Evolutionary conservation across 2,329 filamentous ascomycete species (phyloP), one percentile per base, ranked within the genome.

Genomic region (Fusarium falciforme): DNA sequence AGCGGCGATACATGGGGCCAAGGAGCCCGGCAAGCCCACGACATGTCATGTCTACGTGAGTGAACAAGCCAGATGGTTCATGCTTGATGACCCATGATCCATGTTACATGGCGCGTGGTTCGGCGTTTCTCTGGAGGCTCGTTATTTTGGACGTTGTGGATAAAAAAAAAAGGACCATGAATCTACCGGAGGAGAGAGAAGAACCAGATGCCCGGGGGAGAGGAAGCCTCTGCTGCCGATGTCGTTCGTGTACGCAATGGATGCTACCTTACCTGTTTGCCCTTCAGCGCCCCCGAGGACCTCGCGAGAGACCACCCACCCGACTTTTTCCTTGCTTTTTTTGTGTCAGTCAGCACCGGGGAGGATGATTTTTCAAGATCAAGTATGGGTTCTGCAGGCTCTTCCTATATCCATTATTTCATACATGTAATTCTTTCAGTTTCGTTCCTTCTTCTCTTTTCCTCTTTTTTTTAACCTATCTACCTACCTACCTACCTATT

Each of bases 321-420:
- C 70, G 63, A 76, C 58, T 67, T 71, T 47, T 76, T 67, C 67
- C 73, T 70, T 72, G 63, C 66, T 59, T 68, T 61, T 74, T 77
- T 72, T 68, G 68, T 75, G 75, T 75, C 72, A 65, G 42, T 29
- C 40, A 44, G 6, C 44, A 49, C 62, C 40, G 67, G 76, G 76
- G 71, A 76, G 76, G 76, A 76, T 73, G 72, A 74, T 75, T 76
- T 72, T 76, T 73, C 66, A 76, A 77, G 74, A 77, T 70, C 69
- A 78, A 77, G 74, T 75, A 76, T 66, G 67, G 74, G 73, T 78
- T 77, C 71, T 76, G 73, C 75, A 65, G 70, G 70, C 69, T 76
- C 55, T 73, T 77, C 65, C 64, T 78, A 78, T 77, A 77, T 78
- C 76, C 74, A 70, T 78, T 78, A 78, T 78, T 77, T 78, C 76